Base-by-base conservation (phyloP, 805 yeast genomes). In the Zygosaccharomyces rouxii region DNA sequence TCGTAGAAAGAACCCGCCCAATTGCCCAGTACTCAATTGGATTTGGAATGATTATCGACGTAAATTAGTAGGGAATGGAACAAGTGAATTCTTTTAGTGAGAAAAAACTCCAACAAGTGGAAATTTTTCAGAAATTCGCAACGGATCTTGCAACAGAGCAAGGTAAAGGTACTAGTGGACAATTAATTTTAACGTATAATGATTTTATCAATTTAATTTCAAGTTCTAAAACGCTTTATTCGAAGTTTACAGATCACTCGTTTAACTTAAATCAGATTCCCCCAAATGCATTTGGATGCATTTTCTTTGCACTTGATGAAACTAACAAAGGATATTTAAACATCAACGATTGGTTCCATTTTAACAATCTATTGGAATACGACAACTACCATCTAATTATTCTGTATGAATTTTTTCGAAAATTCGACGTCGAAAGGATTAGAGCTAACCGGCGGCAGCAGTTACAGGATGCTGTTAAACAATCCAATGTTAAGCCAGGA, bases 301-400 rank as follows among this genome's bases (percentile, higher is more conserved):
- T 92, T 42, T 92, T 86, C 63, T 73, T 85, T 48, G 81, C 89
- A 23, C 88, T 96, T 13, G 98, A 92, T 69, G 79, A 79, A 50
- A 73, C 76, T 35, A 72, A 75, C 48, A 79, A 80, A 55, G 97
- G 97, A 6, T 81, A 75, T 50, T 73, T 88, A 43, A 75, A 79
- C 23, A 71, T 81, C 43, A 65, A 72, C 22, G 97, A 92, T 63
- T 92, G 95, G 85, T 69, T 79, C 44, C 75, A 76, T 38, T 86
- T 92, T 63, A 81, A 86, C 58, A 73, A 76, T 51, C 55, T 77
- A 38, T 67, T 80, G 46, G 75, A 74, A 53, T 73, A 77, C 48
- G 66, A 72, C 48, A 70, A 75, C 46, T 76, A 74, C 42, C 79
- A 77, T 59, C 72, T 71, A 57, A 72, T 76, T 48, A 63, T 81